Base-by-base conservation (phyloP, 805 yeast genomes). In the Starmerella tilneyi region DNA sequence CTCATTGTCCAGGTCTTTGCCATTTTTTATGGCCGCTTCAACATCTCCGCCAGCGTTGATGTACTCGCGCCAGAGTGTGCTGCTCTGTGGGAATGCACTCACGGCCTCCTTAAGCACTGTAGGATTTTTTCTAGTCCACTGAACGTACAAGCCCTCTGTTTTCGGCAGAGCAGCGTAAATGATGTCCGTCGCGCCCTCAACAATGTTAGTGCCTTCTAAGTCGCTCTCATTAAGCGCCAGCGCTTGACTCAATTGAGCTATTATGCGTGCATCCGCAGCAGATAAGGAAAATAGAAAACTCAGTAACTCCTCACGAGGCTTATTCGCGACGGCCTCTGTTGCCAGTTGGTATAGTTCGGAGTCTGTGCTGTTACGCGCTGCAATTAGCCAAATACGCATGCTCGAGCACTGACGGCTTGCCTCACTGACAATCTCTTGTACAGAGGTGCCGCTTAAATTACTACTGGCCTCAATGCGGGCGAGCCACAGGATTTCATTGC, bases 401-500 rank as follows among this genome's bases (percentile, higher is more conserved):
- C 31, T 36, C 4, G 51, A 46, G 19, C 27, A 21, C 7, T 27
- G 35, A n/a, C n/a, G n/a, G n/a, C n/a, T n/a, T n/a, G n/a, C n/a
- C n/a, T n/a, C n/a, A n/a, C n/a, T n/a, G n/a, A n/a, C n/a, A n/a
- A n/a, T n/a, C n/a, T n/a, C n/a, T n/a, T n/a, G n/a, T n/a, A n/a
- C n/a, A n/a, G n/a, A n/a, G n/a, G n/a, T n/a, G n/a, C n/a, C n/a
- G n/a, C n/a, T n/a, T n/a, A n/a, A n/a, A n/a, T n/a, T n/a, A n/a
- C n/a, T n/a, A n/a, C 2, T 22, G 12, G 39, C 38, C 3, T 15
- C 35, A 3, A 27, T 3, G 16, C 28, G 33, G 16, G 24, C 41
- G 27, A 50, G 37, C 44, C 43, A 46, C 9, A 47, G 22, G 4
- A 6, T 5, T 15, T 43, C 32, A 4, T 44, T n/a, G 23, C 36